A percentile compares a stretch with the other conserved stretches of the same genome.
Conservation (phyloP, 495 filamentous ascomycete species). For the Penicillium daleae region DNA sequence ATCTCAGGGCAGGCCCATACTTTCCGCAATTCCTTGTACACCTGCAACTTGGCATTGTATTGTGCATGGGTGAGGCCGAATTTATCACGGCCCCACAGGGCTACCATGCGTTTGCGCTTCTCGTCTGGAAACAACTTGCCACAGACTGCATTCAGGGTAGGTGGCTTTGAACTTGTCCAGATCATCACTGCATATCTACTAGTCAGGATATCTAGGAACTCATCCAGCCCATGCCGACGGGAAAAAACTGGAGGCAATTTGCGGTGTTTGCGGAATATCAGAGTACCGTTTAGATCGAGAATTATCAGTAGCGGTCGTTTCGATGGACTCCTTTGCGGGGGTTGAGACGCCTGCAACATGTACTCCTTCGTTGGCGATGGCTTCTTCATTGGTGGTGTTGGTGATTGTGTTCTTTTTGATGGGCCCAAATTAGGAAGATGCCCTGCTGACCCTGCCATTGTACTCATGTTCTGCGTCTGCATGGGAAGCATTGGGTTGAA, state of each 20-base stretch:
- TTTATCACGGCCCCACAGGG: constrained; percentile 78
- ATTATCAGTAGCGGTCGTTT: constrained; percentile 70
- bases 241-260: constrained; percentile 55
- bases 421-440: neutral
- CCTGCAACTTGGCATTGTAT: constrained; percentile 72
- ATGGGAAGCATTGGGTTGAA: constrained; percentile 14
- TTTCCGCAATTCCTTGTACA: constrained; percentile 79
- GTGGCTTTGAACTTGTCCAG: constrained; percentile 82
- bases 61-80: constrained; percentile 67
- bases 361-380: constrained; percentile 48
- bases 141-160: constrained; percentile 66
- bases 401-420: constrained; percentile 12
- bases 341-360: constrained; percentile 41
- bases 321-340: constrained; percentile 27
- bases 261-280: constrained; percentile 68
- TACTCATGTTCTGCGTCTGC: constrained; percentile 26
- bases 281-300: constrained; percentile 91
- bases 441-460: constrained; percentile 11
- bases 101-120: constrained; percentile 57
- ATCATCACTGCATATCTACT: constrained; percentile 76
- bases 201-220: constrained; percentile 71
- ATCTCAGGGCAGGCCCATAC: constrained; percentile 70
- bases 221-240: constrained; percentile 60
- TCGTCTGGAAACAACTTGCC: constrained; percentile 51
- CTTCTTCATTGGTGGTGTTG: constrained; percentile 24